These are phyloP conservation scores for Baudoinia panamericana DNA, from an alignment of 495 filamentous ascomycete genomes.

Conservation along the genomic window DNA sequence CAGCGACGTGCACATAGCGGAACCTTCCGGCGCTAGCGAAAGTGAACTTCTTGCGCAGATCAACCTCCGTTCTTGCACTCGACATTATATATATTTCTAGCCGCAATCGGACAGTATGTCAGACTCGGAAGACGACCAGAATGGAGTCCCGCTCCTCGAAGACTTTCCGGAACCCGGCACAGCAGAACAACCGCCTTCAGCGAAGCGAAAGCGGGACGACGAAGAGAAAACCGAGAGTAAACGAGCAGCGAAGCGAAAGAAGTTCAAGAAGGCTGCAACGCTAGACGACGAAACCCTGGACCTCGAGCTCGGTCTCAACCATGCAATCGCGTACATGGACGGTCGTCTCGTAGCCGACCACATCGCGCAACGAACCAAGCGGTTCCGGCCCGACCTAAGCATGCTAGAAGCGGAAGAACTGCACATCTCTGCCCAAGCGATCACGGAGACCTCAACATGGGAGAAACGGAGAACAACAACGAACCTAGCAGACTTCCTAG, in stretches of 20 bases:
- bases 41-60: too few relatives aligned
- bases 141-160: constrained; percentile 23
- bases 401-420: constrained; percentile 70
- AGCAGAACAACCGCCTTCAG: constrained; percentile 13
- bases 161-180: constrained; percentile 10
- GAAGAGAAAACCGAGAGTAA: constrained; percentile 21
- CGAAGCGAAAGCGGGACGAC: constrained; percentile 26
- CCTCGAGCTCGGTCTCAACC: constrained; percentile 57
- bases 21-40: too few relatives aligned
- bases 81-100: too few relatives aligned
- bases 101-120: too few relatives aligned
- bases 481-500: constrained; percentile 65
- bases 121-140: constrained; percentile 20
- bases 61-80: too few relatives aligned
- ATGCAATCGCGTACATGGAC: constrained; percentile 69
- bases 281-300: constrained; percentile 46
- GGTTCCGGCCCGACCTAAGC: constrained; percentile 68
- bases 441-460: constrained; percentile 65
- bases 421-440: constrained; percentile 50
- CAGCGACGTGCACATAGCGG: too few relatives aligned
- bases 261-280: constrained; percentile 38
- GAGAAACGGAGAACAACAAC: constrained; percentile 46
- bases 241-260: constrained; percentile 41
- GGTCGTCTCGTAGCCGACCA: constrained; percentile 73
- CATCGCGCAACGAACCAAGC: constrained; percentile 59